These are phyloP conservation scores for Actinomortierella wolfii DNA, from an alignment of 371 early-diverging fungal genomes.

Conservation along the genomic window DNA sequence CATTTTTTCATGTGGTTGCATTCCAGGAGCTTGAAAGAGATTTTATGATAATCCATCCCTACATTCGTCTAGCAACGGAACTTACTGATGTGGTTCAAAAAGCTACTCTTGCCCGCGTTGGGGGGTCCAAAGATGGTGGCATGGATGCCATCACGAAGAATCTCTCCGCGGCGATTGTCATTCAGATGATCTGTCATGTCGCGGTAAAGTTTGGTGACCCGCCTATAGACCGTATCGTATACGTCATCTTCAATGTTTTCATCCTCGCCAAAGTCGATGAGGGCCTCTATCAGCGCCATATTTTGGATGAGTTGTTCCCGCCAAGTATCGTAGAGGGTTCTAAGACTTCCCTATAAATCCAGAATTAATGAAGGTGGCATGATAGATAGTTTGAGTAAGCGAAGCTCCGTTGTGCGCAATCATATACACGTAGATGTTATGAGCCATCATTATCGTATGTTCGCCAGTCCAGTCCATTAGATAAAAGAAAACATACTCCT, in stretches of 20 bases:
- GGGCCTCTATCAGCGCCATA: slow-evolving; percentile 76
- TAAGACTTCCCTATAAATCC: slow-evolving; percentile 60
- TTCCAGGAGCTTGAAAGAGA: too few relatives aligned
- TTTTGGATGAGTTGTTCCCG: slow-evolving; percentile 60
- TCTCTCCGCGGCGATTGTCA: slow-evolving; percentile 75
- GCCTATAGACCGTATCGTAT: slow-evolving; percentile 53
- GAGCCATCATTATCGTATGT: too few relatives aligned
- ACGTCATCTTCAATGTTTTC: slow-evolving; percentile 80
- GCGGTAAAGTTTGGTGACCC: slow-evolving; percentile 23
- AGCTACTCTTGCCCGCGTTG: slow-evolving; percentile 83
- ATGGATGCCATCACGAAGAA: slow-evolving; percentile 73
- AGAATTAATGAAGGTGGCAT: too few relatives aligned
- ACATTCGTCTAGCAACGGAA: background rate
- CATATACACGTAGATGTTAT: too few relatives aligned
- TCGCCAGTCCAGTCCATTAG: too few relatives aligned
- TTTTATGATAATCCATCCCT: background rate
- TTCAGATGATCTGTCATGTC: slow-evolving; percentile 60
- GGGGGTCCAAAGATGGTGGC: slow-evolving; percentile 81
- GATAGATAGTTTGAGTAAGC: too few relatives aligned
- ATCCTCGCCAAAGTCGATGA: slow-evolving; percentile 87
- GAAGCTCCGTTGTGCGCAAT: too few relatives aligned
- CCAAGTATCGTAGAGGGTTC: slow-evolving; percentile 69
- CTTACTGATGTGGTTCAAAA: slow-evolving; percentile 72
- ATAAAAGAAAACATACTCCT: slow-evolving; percentile 48
- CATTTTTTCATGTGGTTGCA: too few relatives aligned